phyloP scores from a whole-genome alignment of 352 stramenopile genomes.

The Phytopythium aichiense region DNA sequence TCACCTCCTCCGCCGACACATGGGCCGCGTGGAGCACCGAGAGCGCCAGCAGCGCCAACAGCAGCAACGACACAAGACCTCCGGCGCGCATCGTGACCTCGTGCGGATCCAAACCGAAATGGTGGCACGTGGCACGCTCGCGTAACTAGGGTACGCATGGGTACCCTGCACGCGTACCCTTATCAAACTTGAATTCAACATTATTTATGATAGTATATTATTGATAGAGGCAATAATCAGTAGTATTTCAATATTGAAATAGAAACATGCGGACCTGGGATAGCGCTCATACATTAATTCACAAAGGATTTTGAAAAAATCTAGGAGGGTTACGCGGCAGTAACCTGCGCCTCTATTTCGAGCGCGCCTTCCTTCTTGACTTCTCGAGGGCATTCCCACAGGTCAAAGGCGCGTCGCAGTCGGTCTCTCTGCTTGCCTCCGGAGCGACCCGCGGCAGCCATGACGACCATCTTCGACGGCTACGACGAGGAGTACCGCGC shows the following conservation, averaged over 20 bases:
- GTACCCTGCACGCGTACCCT: too few relatives aligned
- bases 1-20: slow-evolving; percentile 24
- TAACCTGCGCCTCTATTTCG: background rate
- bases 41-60: slow-evolving; percentile 40
- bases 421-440: background rate
- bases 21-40: slow-evolving; percentile 14
- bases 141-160: too few relatives aligned
- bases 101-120: background rate
- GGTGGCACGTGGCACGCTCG: background rate
- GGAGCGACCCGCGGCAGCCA: slow-evolving; percentile 19
- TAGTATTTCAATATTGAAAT: too few relatives aligned
- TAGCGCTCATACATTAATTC: background rate
- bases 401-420: background rate
- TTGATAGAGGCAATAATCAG: too few relatives aligned
- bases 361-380: background rate
- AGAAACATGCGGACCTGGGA: too few relatives aligned
- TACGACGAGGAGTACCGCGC: slow-evolving; percentile 88
- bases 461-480: slow-evolving; percentile 88
- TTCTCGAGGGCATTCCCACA: background rate
- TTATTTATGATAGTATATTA: too few relatives aligned
- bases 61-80: slow-evolving; percentile 37
- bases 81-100: slow-evolving; percentile 27
- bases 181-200: too few relatives aligned
- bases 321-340: background rate
- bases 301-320: background rate